Evolutionary conservation across 805 yeast species (phyloP).

Genomic region (Priceomyces castillae): DNA sequence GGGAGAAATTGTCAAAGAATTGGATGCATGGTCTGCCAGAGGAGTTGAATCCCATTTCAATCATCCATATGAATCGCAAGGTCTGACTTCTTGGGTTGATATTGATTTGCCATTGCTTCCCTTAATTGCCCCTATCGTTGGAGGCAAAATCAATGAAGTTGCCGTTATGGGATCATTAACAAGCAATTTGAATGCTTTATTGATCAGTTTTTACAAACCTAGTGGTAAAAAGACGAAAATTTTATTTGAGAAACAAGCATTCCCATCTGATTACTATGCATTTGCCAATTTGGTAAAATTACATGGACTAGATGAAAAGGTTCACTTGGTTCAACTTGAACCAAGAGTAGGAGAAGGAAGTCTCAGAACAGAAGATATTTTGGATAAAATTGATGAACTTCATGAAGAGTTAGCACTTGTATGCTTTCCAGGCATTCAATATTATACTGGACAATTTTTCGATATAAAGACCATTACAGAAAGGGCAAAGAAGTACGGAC

Average conservation of each 20-base stretch:
- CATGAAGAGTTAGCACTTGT: conserved; percentile 67
- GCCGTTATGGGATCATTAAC: conserved; percentile 89
- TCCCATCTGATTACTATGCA: conserved; percentile 91
- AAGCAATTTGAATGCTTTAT: conserved; percentile 70
- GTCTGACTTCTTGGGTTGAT: conserved; percentile 73
- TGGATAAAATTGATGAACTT: conserved; percentile 51
- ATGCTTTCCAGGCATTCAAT: conserved; percentile 85
- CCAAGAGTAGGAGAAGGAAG: conserved; percentile 59
- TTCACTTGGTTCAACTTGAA: conserved; percentile 57
- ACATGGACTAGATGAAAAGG: conserved; percentile 49
- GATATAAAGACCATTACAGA: conserved; percentile 70
- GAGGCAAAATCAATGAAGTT: conserved; percentile 73
- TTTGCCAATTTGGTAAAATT: conserved; percentile 68
- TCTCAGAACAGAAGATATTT: conserved; percentile 61
- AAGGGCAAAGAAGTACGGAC: conserved; percentile 49
- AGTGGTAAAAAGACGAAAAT: conserved; percentile 58
- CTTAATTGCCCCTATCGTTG: conserved; percentile 68
- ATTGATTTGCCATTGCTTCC: conserved; percentile 77
- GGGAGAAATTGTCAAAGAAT: conserved; percentile 57
- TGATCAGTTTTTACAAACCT: conserved; percentile 76
- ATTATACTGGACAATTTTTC: conserved; percentile 86
- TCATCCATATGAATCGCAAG: conserved; percentile 50
- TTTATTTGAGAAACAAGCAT: conserved; percentile 80
- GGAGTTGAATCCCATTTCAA: conserved; percentile 86
- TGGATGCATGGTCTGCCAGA: conserved; percentile 76